Base-by-base conservation (phyloP, 2,329 filamentous ascomycete genomes). In the Ceratocystis variospora region DNA sequence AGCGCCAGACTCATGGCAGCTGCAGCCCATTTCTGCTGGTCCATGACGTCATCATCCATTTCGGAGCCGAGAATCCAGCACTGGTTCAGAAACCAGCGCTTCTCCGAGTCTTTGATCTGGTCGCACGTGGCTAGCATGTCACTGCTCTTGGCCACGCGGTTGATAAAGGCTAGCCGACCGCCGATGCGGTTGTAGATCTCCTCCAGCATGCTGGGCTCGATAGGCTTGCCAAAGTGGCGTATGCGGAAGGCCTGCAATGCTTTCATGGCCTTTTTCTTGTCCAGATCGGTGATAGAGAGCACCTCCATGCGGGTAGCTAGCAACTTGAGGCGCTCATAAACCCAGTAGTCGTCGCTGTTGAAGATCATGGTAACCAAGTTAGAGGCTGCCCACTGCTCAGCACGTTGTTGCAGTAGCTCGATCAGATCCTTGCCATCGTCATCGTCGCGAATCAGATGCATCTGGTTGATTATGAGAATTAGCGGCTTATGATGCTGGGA, bases 311-410 rank as follows among this genome's bases (percentile, higher is more conserved):
- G 85, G 1, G 92, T 96, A 2, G 91, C 90, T 68, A 96, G 87
- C 74, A 90, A 87, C 79, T 96, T 96, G 64, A 99, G 78, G 15
- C 92, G 84, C 75, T 99, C 94, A 72, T 96, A 97, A 0, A 99
- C 89, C 94, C 94, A 99, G 76, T 96, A 99, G 74, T 97, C 94
- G 75, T 99, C 94, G 65, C 87, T 92, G 76, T 96, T 97, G 77
- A 99, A 91, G 44, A 99, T 86, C 80, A 90, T 83, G 0, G 94
- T 97, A 37, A 95, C 89, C 7, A 99, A 81, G 70, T 90, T 93
- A 22, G 89, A 85, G 1, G 93, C 94, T 1, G 94, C 93, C 94
- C 94, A 99, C 75, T 94, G 89, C 76, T 99, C 94, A 1, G 94
- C 93, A 41, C 92, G 85, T 74, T 99, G 94, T 73, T 99, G 94